Conservation (phyloP, 768 basidiomycete genomes). For the Tulasnella sp. region DNA sequence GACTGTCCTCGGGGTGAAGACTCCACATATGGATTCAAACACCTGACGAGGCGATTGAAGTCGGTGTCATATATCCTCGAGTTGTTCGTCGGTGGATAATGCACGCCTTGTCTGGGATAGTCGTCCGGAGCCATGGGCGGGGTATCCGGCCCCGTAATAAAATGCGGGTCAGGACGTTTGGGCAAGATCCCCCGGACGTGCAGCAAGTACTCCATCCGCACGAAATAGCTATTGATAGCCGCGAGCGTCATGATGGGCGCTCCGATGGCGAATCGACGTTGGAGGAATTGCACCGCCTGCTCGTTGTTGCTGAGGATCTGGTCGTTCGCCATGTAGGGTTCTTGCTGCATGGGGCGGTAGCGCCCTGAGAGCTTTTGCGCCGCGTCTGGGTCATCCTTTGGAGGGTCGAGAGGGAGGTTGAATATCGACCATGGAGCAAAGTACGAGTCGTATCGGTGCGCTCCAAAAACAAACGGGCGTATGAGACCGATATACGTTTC, state of each 20-base stretch:
- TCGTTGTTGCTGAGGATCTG: neutral
- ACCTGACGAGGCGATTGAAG: neutral
- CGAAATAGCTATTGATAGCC: conserved; percentile 7
- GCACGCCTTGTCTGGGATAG: neutral
- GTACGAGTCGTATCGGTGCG: conserved; percentile 13
- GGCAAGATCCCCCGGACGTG: neutral
- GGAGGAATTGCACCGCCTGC: neutral
- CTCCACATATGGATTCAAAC: conserved; percentile 14
- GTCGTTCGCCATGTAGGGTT: neutral
- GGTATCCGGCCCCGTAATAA: neutral
- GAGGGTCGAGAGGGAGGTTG: conserved; percentile 8
- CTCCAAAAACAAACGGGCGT: conserved; percentile 17
- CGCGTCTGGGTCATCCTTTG: neutral
- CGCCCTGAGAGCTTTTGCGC: neutral
- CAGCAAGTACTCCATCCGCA: neutral
- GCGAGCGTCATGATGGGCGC: conserved; percentile 6
- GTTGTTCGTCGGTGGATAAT: neutral
- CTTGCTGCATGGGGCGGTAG: neutral
- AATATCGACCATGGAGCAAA: conserved; percentile 16
- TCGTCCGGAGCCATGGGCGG: neutral
- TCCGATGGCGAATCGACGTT: neutral
- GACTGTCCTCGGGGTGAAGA: neutral
- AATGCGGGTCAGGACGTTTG: neutral
- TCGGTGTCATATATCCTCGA: conserved; percentile 11
- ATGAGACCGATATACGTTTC: conserved; percentile 10